Percentiles rank a stretch among this genome's conserved stretches.
Evolutionary conservation across 1,284 basidiomycete species (phyloP).

Genomic region (Ceratobasidium sp.): DNA sequence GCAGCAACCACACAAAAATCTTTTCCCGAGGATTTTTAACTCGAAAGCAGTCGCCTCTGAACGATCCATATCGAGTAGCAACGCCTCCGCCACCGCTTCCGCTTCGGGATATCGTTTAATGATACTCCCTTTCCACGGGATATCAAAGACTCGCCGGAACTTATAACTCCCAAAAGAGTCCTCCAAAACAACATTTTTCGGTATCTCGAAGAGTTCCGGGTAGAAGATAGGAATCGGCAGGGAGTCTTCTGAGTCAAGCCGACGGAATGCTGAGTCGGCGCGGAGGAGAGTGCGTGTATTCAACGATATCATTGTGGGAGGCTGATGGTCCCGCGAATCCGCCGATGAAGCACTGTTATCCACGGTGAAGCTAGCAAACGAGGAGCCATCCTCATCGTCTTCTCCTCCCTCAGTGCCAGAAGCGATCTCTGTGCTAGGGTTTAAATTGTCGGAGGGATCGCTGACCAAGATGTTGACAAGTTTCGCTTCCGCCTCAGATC

Average conservation of each 20-base stretch:
- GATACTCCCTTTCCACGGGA: neutral
- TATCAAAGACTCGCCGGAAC: neutral
- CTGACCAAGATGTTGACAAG: neutral
- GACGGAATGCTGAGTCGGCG: slow-evolving; percentile 3
- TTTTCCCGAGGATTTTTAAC: neutral
- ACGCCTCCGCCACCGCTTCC: neutral
- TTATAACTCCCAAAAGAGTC: neutral
- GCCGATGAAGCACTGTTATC: too few relatives aligned
- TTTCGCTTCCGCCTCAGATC: neutral
- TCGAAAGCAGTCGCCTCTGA: slow-evolving; percentile 20
- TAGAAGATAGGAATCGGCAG: slow-evolving; percentile 5
- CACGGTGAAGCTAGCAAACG: too few relatives aligned
- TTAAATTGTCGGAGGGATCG: too few relatives aligned
- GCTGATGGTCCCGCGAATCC: too few relatives aligned
- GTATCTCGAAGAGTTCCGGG: slow-evolving; percentile 1
- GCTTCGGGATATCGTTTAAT: slow-evolving; percentile 3
- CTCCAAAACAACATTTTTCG: neutral
- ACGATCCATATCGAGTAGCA: neutral
- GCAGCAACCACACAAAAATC: slow-evolving; percentile 16
- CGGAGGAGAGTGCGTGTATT: neutral
- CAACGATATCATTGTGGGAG: neutral
- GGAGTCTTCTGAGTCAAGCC: neutral
- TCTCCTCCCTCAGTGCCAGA: neutral
- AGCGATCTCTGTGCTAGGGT: neutral
- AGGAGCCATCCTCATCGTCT: neutral